A percentile compares a stretch with the other conserved stretches of the same genome.
These are phyloP conservation scores for Globisporangium spinosum DNA, from an alignment of 352 stramenopile genomes.

Conservation along the genomic window DNA sequence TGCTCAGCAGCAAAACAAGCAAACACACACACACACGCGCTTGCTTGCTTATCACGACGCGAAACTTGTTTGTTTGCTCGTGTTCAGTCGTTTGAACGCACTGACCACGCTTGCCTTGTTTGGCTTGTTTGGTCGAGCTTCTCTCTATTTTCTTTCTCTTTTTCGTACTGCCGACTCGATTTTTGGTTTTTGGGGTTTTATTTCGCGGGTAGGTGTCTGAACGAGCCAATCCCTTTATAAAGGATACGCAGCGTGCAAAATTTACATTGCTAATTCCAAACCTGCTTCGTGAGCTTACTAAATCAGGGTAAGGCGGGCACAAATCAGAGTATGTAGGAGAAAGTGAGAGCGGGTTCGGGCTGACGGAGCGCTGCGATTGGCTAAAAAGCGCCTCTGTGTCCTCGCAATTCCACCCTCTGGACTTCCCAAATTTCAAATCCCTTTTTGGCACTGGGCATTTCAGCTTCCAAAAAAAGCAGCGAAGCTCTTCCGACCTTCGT, in stretches of 20 bases:
- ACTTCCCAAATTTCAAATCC: neutral
- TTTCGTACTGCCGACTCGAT: slow-evolving; percentile 1
- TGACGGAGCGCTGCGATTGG: neutral
- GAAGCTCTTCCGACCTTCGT: neutral
- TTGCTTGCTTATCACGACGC: neutral
- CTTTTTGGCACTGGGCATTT: neutral
- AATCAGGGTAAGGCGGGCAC: neutral
- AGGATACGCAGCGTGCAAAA: neutral
- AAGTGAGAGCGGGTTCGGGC: slow-evolving; percentile 1
- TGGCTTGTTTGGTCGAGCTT: neutral
- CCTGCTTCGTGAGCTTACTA: neutral
- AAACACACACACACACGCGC: neutral
- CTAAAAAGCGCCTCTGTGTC: neutral
- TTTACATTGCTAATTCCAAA: neutral
- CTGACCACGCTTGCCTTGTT: neutral
- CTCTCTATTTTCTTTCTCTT: neutral
- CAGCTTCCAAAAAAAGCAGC: slow-evolving; percentile 3
- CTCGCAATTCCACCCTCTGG: neutral
- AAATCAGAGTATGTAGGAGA: neutral
- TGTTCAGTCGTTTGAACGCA: neutral
- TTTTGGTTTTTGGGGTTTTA: neutral
- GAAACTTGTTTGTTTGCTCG: neutral
- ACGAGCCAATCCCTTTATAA: neutral
- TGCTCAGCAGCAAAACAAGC: neutral
- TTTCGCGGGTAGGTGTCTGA: neutral